A percentile compares a stretch with the other conserved stretches of the same genome.
These are phyloP conservation scores for Pyrenophora graminea DNA, from an alignment of 2,329 filamentous ascomycete species.

Conservation along the genomic window DNA sequence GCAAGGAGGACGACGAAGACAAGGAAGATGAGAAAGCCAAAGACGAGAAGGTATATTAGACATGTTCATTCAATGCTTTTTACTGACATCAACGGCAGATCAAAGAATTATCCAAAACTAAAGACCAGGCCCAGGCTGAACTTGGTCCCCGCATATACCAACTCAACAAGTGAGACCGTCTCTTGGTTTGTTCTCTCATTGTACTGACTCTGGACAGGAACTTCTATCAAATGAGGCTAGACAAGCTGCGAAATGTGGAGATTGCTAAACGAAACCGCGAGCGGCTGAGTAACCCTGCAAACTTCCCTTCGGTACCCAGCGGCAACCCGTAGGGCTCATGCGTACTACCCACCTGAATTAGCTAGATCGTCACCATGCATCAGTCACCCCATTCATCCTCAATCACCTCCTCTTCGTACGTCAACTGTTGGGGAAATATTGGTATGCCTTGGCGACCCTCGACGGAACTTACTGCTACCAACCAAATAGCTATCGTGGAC, in stretches of 20 bases:
- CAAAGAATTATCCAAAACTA: conserved; percentile 55
- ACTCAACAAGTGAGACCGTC: conserved; percentile 69
- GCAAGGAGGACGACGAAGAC: conserved; percentile 67
- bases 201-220: conserved; percentile 55
- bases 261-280: conserved; percentile 80
- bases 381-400: not conserved
- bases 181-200: not conserved
- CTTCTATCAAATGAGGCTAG: conserved; percentile 84
- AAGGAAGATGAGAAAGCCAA: conserved; percentile 69
- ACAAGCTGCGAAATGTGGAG: conserved; percentile 77
- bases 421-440: conserved; percentile 3
- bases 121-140: conserved; percentile 54
- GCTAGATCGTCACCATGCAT: not conserved
- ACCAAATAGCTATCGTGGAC: conserved; percentile 24
- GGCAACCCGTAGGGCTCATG: conserved; percentile 45
- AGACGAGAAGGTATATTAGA: conserved; percentile 57
- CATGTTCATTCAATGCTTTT: not conserved
- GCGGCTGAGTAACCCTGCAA: conserved; percentile 73
- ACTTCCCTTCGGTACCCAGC: conserved; percentile 85
- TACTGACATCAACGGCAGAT: conserved; percentile 40
- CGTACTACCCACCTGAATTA: too few relatives aligned
- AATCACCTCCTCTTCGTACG: conserved; percentile 2
- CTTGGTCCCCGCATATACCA: conserved; percentile 81
- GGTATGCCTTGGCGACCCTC: conserved; percentile 23
- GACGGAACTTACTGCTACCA: conserved; percentile 27